Base-by-base conservation (phyloP, 768 basidiomycete genomes). In the Vishniacozyma victoriae region DNA sequence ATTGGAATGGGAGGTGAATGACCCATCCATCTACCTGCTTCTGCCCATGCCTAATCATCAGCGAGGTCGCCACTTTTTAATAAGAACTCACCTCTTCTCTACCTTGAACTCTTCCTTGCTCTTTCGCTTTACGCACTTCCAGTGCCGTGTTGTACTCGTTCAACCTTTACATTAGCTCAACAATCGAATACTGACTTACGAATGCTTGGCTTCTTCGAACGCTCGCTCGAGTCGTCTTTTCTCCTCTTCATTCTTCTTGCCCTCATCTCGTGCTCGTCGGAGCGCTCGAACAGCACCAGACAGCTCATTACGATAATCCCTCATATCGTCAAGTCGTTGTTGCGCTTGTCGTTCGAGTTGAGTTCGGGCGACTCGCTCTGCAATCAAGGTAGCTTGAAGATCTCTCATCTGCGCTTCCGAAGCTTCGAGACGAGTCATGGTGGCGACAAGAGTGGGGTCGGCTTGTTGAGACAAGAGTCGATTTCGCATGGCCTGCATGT, bases 11-110 rank as follows among this genome's bases (percentile, higher is more conserved):
- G 70, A 14, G 70, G 70, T 3, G 56, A 48, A 24, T 38, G 48
- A n/a, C 63, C 63, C 69, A 71, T 69, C 67, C 67, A 71, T 37
- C 60, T 25, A 49, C 62, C 64, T 19, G 65, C 65, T 48, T 69
- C 70, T 51, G 61, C 52, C 57, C 65, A 69, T 31, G 70, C 70
- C 70, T 71, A 27, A 37, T 29, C 16, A 36, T 54, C 51, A 55
- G 54, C 27, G 7, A 13, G 41, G 15, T 23, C n/a, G 29, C n/a
- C 22, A 6, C n/a, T 16, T 6, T 29, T 18, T 15, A 24, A 27
- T 42, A 24, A 20, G 22, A 25, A 54, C 64, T 13, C 31, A 67
- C 69, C 52, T 71, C 70, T 13, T 54, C 50, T 31, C 67, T 44
- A 27, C 70, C 70, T 48, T 68, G 63, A 41, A 69, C 68, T 47